Base-by-base conservation (phyloP, 73 alveolate species). In the Breviolum minutum region DNA sequence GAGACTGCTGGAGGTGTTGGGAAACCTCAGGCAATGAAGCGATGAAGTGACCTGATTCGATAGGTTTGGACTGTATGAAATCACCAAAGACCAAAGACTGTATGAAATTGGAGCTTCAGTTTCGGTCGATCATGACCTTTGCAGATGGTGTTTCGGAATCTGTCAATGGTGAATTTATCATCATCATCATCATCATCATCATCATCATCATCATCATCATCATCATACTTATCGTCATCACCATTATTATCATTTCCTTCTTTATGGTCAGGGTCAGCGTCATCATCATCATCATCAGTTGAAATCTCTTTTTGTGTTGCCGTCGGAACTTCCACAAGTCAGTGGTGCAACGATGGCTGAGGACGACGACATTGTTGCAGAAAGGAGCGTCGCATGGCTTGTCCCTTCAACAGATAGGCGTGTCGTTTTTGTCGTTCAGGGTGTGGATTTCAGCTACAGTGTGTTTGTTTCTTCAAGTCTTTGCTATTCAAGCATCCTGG, bases 361-460 rank as follows among this genome's bases (percentile, higher is more conserved):
- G 96, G 88, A 71, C 96, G 76, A 90, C 96, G 48, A 90, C 63
- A 40, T 71, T 90, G 54, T 63, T 90, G 63, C 86, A 90, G 22
- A 69, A 69, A 63, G 96, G 96, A 7, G 96, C 96, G 17, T 86
- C 20, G 63, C 96, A 74, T 54, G 96, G 96, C 62, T 61, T 90
- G 69, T 68, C 96, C 40, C 87, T 90, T 26, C 87, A 90, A 63
- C 96, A 90, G 63, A 90, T 90, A 64, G 96, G 95, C 82, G 7
- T 80, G 94, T 54, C 12, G 62, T 9, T n/a, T 40, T 40, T 40
- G 54, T 40, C 54, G 54, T 16, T 2, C 29, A 66, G 4, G 77
- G 0, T 2, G 77, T 6, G 24, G n/a, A 17, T 22, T 17, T 68
- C n/a, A 22, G 6, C 77, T 40, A 40, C 54, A 40, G 54, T n/a